Percentiles rank a stretch among this genome's conserved stretches.
These are phyloP conservation scores for Phytophthora ramorum DNA, from an alignment of 352 stramenopile genomes.

Conservation along the genomic window DNA sequence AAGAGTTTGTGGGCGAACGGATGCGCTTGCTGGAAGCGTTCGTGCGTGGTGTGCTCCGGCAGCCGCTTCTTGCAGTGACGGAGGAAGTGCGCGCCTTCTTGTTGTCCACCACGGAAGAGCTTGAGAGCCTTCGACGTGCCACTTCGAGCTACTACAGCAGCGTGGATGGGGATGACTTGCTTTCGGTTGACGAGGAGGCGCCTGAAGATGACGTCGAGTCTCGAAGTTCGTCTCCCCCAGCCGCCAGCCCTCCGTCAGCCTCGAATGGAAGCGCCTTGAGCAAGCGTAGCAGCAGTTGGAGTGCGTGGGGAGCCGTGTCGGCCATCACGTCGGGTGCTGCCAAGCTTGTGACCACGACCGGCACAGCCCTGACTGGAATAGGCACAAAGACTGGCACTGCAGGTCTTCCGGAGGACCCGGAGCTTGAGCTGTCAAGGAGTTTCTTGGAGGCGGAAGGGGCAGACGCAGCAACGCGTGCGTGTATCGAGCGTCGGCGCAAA, in stretches of 20 bases:
- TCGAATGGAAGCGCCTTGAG: conserved; percentile 28
- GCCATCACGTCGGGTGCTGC: conserved; percentile 76
- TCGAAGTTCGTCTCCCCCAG: conserved; percentile 26
- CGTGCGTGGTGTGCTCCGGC: conserved; percentile 73
- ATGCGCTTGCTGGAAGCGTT: conserved; percentile 86
- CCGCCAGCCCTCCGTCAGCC: conserved; percentile 20
- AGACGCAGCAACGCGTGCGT: conserved; percentile 26
- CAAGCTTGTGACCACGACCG: conserved; percentile 80
- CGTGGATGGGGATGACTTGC: conserved; percentile 52
- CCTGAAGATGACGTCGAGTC: conserved; percentile 42
- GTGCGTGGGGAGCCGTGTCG: conserved; percentile 74
- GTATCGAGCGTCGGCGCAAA: conserved; percentile 61
- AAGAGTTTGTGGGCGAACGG: conserved; percentile 87
- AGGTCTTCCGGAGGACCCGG: conserved; percentile 28
- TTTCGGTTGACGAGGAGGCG: conserved; percentile 47
- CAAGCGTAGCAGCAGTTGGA: conserved; percentile 55
- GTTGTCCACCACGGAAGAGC: conserved; percentile 81
- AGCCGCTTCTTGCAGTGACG: conserved; percentile 66
- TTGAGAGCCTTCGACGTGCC: conserved; percentile 71
- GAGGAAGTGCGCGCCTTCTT: conserved; percentile 81
- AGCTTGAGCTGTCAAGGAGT: conserved; percentile 66
- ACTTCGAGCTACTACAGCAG: conserved; percentile 47
- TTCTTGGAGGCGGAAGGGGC: conserved; percentile 40
- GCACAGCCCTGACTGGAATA: conserved; percentile 54
- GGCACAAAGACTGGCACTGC: conserved; percentile 43